Base-by-base conservation (phyloP, 305 asterid genomes). In the Ruellia speciosa region DNA sequence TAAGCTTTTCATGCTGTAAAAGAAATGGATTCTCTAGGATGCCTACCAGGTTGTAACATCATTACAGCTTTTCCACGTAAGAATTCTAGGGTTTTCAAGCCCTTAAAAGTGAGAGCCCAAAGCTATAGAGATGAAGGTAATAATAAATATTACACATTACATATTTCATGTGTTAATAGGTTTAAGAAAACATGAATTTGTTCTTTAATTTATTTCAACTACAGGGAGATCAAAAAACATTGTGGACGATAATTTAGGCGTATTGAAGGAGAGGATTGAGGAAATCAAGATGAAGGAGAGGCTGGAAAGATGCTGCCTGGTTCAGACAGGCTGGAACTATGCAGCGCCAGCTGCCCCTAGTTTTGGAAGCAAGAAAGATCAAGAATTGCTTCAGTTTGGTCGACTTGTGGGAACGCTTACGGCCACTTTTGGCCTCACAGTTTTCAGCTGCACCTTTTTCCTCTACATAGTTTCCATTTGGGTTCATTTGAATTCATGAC, bases 61-160 rank as follows among this genome's bases (percentile, higher is more conserved):
- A 37, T 37, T 37, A 37, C 41, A 37, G 41, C 41, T 6, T 37
- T 37, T 37, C 41, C 9, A 6, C 9, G 12, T 7, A 75, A 64
- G 69, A 65, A 52, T 43, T 49, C 50, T 11, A 67, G 66, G 20
- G 39, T 58, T 49, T 60, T 4, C 47, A 71, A 37, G 0, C 35
- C 72, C 52, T 63, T 77, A 49, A 77, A 68, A 59, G 70, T 82
- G 51, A 79, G 56, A 73, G 82, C 87, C 66, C 95, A 77, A 6
- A 56, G 68, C 66, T 66, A 60, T 14, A 62, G 69, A 62, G 82
- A 79, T 67, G 78, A 82, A 75, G 90, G 86, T 78, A 68, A 14
- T 37, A 37, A 48, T n/a, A 49, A 12, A 49, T 35, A 34, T 34
- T 6, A 7, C 9, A 6, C 41, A 37, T 33, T 33, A 33, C 41